Evolutionary conservation across 352 stramenopile species (phyloP).

Genomic region (Phytophthora cryptogea): DNA sequence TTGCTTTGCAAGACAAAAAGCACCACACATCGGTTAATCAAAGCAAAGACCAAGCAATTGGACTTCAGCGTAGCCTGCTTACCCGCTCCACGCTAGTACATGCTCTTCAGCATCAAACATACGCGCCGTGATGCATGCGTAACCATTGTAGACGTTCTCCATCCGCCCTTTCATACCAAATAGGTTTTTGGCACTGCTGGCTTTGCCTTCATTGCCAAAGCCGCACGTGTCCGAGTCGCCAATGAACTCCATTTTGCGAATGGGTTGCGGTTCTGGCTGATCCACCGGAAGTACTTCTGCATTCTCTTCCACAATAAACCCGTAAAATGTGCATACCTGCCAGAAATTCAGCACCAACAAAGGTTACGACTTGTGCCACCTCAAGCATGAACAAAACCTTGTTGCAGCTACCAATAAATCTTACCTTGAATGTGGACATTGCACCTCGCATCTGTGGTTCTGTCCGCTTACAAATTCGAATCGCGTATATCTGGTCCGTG

Average conservation of each 20-base stretch:
- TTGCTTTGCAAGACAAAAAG: conserved; percentile 50
- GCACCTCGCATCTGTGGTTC: conserved; percentile 85
- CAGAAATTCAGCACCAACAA: background rate
- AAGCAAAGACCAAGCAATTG: background rate
- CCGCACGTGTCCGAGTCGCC: conserved; percentile 85
- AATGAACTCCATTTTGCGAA: conserved; percentile 84
- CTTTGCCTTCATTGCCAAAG: conserved; percentile 85
- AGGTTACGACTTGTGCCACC: background rate
- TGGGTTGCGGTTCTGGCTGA: conserved; percentile 35
- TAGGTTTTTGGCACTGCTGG: conserved; percentile 69
- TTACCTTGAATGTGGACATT: conserved; percentile 87
- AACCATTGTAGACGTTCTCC: conserved; percentile 90
- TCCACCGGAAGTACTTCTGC: conserved; percentile 63
- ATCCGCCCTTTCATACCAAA: conserved; percentile 89
- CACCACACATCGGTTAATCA: background rate
- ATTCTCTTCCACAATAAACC: conserved; percentile 78
- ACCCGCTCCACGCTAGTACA: conserved; percentile 85
- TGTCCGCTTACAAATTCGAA: conserved; percentile 81
- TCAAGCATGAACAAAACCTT: background rate
- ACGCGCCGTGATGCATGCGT: conserved; percentile 79
- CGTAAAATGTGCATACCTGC: conserved; percentile 88
- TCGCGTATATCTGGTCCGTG: conserved; percentile 52
- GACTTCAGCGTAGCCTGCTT: conserved; percentile 11
- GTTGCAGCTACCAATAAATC: background rate
- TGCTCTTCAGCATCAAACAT: conserved; percentile 89